A percentile compares a stretch with the other conserved stretches of the same genome.
These are phyloP conservation scores for Aspergillus vadensis DNA, from an alignment of 2,329 filamentous ascomycete species.

Conservation along the genomic window DNA sequence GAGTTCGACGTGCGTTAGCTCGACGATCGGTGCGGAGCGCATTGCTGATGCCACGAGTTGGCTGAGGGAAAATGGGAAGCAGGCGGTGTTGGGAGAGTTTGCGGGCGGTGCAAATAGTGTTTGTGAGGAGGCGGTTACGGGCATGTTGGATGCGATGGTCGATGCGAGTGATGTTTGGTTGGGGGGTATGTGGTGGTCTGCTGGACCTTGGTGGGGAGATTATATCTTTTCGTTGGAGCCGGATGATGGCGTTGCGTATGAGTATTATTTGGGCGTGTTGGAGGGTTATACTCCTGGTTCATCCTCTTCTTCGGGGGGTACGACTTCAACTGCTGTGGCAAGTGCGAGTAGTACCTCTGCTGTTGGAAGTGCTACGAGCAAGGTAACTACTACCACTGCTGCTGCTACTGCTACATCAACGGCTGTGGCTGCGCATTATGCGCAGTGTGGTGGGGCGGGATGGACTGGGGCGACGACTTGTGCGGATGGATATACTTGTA, in stretches of 20 bases:
- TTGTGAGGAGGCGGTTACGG: conserved; percentile 50
- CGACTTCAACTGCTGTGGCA: neutral
- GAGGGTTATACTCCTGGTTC: conserved; percentile 29
- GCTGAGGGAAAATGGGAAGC: conserved; percentile 56
- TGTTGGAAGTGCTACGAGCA: neutral
- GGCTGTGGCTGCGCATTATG: conserved; percentile 19
- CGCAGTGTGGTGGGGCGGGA: conserved; percentile 25
- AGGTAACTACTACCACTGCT: conserved; percentile 10
- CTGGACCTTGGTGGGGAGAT: conserved; percentile 54
- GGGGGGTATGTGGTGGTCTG: conserved; percentile 58
- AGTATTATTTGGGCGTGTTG: conserved; percentile 31
- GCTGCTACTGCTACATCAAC: conserved; percentile 2
- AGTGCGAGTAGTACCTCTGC: neutral
- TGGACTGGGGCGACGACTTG: conserved; percentile 15
- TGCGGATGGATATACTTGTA: conserved; percentile 11
- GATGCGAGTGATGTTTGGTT: conserved; percentile 56
- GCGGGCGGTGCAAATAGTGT: conserved; percentile 54
- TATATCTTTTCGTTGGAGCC: conserved; percentile 57
- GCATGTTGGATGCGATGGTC: conserved; percentile 51
- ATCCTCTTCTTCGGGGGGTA: neutral
- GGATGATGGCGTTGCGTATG: conserved; percentile 46
- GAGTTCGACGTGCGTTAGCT: conserved; percentile 51
- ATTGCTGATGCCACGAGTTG: conserved; percentile 55
- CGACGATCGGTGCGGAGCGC: conserved; percentile 57
- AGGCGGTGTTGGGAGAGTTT: conserved; percentile 58